Evolutionary conservation across 2,329 filamentous ascomycete species (phyloP).

Genomic region (Pseudogymnoascus sp.): DNA sequence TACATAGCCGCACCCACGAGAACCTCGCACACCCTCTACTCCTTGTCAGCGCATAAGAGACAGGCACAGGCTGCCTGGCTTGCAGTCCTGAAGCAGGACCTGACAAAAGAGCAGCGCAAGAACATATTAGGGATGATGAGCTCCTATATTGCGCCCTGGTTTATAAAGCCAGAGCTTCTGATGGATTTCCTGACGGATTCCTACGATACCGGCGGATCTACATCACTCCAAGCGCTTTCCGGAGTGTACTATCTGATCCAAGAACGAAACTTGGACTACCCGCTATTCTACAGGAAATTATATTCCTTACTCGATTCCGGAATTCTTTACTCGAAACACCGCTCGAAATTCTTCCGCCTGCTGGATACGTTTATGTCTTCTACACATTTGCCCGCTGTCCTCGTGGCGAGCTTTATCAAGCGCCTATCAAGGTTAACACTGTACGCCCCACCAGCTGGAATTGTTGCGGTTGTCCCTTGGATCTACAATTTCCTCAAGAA

Average conservation of each 20-base stretch:
- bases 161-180: conserved; percentile 76
- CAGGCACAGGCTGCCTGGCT: conserved; percentile 84
- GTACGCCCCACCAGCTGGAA: conserved; percentile 80
- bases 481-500: conserved; percentile 89
- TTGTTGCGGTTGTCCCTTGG: conserved; percentile 85
- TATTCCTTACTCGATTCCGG: conserved; percentile 85
- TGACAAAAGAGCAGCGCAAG: conserved; percentile 71
- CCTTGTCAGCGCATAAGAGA: conserved; percentile 63
- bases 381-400: conserved; percentile 79
- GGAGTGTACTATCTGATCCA: conserved; percentile 94
- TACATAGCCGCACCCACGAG: conserved; percentile 58
- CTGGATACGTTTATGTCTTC: conserved; percentile 85
- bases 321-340: conserved; percentile 86
- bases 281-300: conserved; percentile 84
- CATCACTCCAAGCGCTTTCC: conserved; percentile 78
- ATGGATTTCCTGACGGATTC: conserved; percentile 97
- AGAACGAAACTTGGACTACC: conserved; percentile 91
- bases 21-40: conserved; percentile 58
- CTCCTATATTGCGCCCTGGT: conserved; percentile 78
- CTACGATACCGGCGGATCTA: conserved; percentile 79
- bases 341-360: conserved; percentile 86
- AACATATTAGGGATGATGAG: conserved; percentile 67
- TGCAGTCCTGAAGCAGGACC: conserved; percentile 58
- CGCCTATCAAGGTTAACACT: conserved; percentile 76
- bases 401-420: conserved; percentile 96